Conservation (phyloP, 306 rosid genomes). For the Urtica urens region DNA sequence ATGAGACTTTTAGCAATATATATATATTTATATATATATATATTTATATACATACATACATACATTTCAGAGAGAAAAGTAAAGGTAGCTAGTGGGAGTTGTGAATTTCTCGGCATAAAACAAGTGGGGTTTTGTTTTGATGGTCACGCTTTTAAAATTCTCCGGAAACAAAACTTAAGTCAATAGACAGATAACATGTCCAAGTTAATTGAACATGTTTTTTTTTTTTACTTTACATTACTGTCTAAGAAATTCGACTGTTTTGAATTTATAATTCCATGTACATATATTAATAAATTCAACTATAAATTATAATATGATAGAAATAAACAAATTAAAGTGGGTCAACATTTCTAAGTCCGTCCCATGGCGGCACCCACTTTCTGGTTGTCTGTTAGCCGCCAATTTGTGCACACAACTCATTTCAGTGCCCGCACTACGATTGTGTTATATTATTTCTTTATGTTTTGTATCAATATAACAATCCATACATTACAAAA, state of each 20-base stretch:
- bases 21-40: too few relatives aligned
- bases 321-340: conserved; percentile 2
- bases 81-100: neutral
- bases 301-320: neutral
- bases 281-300: neutral
- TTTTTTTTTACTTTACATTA: neutral
- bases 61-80: neutral
- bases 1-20: too few relatives aligned
- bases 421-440: conserved; percentile 1
- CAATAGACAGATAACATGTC: conserved; percentile 14
- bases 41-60: too few relatives aligned
- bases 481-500: neutral
- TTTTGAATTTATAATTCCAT: too few relatives aligned
- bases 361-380: conserved; percentile 7
- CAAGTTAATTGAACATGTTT: conserved; percentile 55
- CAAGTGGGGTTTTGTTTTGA: conserved; percentile 10
- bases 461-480: neutral
- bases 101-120: neutral
- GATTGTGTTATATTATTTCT: neutral
- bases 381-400: conserved; percentile 13
- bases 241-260: conserved; percentile 7
- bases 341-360: neutral
- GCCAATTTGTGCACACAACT: conserved; percentile 8
- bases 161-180: neutral
- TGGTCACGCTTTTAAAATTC: conserved; percentile 5